Conservation (phyloP, 2,329 filamentous ascomycete species). For the Calonectria hongkongensis region DNA sequence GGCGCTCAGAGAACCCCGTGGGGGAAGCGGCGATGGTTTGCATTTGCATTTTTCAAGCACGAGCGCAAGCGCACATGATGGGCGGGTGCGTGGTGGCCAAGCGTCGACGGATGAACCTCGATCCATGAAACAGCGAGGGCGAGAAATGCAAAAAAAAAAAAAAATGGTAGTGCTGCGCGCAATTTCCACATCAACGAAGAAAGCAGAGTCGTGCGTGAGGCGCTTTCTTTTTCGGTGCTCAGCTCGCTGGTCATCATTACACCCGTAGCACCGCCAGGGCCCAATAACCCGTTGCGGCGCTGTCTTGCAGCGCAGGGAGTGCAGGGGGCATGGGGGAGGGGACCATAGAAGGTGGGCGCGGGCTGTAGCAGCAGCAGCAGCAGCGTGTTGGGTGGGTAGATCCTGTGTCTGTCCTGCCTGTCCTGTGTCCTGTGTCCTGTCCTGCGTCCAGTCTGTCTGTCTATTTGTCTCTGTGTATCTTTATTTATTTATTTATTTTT, state of each 20-base stretch:
- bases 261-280: background rate
- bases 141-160: no score
- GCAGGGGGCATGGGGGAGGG: no score
- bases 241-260: constrained; percentile 13
- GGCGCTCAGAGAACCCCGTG: constrained; percentile 5
- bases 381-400: background rate
- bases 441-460: no score
- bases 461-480: background rate
- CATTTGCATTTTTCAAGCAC: constrained; percentile 8
- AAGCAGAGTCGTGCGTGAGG: constrained; percentile 6
- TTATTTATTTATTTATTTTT: background rate
- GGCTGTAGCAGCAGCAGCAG: background rate
- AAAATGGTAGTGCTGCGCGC: background rate
- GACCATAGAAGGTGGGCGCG: no score
- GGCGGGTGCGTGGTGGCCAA: no score
- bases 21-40: constrained; percentile 10
- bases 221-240: constrained; percentile 23
- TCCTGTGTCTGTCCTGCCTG: no score
- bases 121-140: background rate
- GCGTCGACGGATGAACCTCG: background rate
- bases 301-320: background rate
- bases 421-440: no score
- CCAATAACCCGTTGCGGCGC: background rate
- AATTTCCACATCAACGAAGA: constrained; percentile 6
- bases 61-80: background rate